A percentile compares a stretch with the other conserved stretches of the same genome.
Evolutionary conservation across 495 filamentous ascomycete genomes (phyloP).

Genomic region (Bathelium albidoporum): DNA sequence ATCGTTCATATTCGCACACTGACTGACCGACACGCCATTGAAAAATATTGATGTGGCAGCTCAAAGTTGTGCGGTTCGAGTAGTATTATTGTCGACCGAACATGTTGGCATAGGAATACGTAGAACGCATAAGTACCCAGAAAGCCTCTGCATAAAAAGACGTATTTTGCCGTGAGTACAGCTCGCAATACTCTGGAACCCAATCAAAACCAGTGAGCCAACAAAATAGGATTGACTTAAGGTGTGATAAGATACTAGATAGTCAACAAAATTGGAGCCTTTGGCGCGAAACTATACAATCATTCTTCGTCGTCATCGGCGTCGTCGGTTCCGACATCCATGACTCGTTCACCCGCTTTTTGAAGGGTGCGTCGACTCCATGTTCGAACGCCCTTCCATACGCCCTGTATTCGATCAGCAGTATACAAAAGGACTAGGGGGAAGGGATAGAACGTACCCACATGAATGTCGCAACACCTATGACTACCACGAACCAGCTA

Average conservation of each 20-base stretch:
- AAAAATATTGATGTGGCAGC: constrained; percentile 64
- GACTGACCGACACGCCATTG: constrained; percentile 87
- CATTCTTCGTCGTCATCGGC: constrained; percentile 57
- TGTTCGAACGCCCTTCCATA: constrained; percentile 67
- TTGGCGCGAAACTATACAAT: background rate
- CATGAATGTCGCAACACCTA: constrained; percentile 75
- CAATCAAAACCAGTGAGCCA: too few relatives aligned
- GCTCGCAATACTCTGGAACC: too few relatives aligned
- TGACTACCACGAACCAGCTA: constrained; percentile 64
- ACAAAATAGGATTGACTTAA: background rate
- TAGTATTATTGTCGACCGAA: constrained; percentile 17
- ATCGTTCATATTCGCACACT: constrained; percentile 73
- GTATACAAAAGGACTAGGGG: background rate
- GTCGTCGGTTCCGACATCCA: constrained; percentile 71
- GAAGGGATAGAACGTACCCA: constrained; percentile 49
- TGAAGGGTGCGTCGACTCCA: constrained; percentile 61
- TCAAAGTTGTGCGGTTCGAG: constrained; percentile 69
- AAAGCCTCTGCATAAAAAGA: background rate
- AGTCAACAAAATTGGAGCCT: background rate
- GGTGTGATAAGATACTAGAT: background rate
- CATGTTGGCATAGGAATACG: background rate
- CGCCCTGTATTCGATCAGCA: constrained; percentile 41
- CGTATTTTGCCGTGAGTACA: background rate
- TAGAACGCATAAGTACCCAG: background rate
- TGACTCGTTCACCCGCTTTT: constrained; percentile 63